These are phyloP conservation scores for Iris pallida DNA, from an alignment of 116 monocot species.

Conservation along the genomic window DNA sequence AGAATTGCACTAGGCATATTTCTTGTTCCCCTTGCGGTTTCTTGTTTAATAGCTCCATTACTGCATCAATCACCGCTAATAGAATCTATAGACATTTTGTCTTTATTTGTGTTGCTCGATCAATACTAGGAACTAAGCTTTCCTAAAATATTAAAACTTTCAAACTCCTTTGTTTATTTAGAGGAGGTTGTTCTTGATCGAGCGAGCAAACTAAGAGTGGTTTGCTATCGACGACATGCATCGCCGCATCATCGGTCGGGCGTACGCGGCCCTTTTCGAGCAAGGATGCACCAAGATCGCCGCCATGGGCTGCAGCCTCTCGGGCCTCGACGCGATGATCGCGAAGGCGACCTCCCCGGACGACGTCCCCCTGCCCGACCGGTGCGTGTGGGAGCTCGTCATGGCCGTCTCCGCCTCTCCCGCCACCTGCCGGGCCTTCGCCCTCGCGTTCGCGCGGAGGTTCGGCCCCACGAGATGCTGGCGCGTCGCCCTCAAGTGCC, in stretches of 20 bases:
- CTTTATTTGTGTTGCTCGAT: too few relatives aligned
- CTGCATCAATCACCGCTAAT: too few relatives aligned
- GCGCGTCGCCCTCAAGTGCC: constrained; percentile 19
- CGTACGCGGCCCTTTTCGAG: background rate
- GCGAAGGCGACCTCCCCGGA: constrained; percentile 8
- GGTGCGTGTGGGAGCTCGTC: constrained; percentile 6
- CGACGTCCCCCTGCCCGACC: constrained; percentile 1
- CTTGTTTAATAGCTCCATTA: too few relatives aligned
- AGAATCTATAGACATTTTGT: too few relatives aligned
- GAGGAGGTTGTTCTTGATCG: too few relatives aligned
- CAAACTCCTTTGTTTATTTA: too few relatives aligned
- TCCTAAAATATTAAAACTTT: too few relatives aligned
- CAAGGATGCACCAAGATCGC: constrained; percentile 3
- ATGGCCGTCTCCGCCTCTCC: constrained; percentile 8
- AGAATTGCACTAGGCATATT: too few relatives aligned
- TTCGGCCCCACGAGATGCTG: constrained; percentile 12
- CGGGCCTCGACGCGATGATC: constrained; percentile 4
- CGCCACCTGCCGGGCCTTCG: background rate
- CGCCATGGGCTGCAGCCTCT: constrained; percentile 1
- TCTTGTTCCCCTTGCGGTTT: too few relatives aligned
- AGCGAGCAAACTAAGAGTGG: too few relatives aligned
- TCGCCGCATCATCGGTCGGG: background rate
- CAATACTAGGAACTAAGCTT: too few relatives aligned
- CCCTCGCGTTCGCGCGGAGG: constrained; percentile 10
- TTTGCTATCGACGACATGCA: background rate